Base-by-base conservation (phyloP, 2,329 filamentous ascomycete genomes). In the Capronia americana region DNA sequence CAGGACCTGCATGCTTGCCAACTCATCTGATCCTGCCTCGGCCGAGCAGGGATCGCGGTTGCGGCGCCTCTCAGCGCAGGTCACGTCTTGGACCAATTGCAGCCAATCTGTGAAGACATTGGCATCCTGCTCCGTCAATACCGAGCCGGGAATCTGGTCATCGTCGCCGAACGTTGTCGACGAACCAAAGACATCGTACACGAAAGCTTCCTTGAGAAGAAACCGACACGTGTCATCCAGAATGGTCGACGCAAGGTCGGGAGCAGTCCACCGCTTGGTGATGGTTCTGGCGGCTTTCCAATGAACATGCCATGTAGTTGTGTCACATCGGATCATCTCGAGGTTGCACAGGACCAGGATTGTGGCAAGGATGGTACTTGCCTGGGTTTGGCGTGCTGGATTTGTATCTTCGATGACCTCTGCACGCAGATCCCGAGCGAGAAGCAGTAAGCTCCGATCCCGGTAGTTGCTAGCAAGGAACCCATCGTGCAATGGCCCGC, bases 141-240 rank as follows among this genome's bases (percentile, higher is more conserved):
- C 66, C 4, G 69, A 61, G 4, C 63, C 50, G 0, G 67, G 53
- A 24, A 70, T 66, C 10, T 70, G 69, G 50, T 67, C 63, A 1
- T 63, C 53, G 1, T 62, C 55, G 44, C 72, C 69, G 26, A 75
- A 74, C 14, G 69, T 73, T 1, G 71, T 75, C 6, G 74, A 67
- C 1, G 72, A 70, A 10, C 70, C 72, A 63, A 75, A 74, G 4
- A 74, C 73, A 38, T 70, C 70, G 6, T 72, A 68, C 20, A 71
- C 73, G 50, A 74, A 75, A n/a, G 73, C 72, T 64, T 75, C 73
- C 50, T 74, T 73, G 60, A 72, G 62, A 26, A 74, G 68, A 53
- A 72, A 74, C 2, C 53, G 55, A 48, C 61, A 66, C 1, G 50
- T 63, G 11, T 66, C 58, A 30, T 74, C 69, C 3, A 63, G 61